Percentiles rank a stretch among this genome's conserved stretches.
These are phyloP conservation scores for Candida golubevii DNA, from an alignment of 805 yeast species.

Conservation along the genomic window DNA sequence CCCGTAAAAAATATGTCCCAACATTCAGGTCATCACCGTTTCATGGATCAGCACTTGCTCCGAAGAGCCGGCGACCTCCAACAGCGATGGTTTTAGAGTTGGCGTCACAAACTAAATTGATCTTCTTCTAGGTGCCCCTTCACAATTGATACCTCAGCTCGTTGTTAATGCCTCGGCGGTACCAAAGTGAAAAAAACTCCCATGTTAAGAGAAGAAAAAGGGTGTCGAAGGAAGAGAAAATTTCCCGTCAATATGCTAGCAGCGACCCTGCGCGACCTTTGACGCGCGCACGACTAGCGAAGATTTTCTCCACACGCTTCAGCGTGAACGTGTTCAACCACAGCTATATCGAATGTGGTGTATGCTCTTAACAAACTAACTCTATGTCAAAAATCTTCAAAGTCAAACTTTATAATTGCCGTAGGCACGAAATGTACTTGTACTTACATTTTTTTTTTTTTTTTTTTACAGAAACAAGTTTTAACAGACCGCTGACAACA, in stretches of 20 bases:
- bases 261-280: too few species aligned
- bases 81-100: constrained; percentile 98
- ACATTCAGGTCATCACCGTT: constrained; percentile 92
- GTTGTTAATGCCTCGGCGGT: constrained; percentile 15
- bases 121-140: constrained; percentile 21
- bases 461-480: too few species aligned
- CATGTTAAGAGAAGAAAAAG: constrained; percentile 2
- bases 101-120: constrained; percentile 27
- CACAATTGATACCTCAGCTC: constrained; percentile 11
- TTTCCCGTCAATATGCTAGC: not conserved
- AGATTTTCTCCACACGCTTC: too few species aligned
- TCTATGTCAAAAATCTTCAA: too few species aligned
- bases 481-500: too few species aligned
- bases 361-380: too few species aligned
- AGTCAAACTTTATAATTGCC: too few species aligned
- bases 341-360: too few species aligned
- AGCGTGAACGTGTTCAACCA: too few species aligned
- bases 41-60: constrained; percentile 76
- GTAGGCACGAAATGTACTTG: too few species aligned
- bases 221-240: not conserved
- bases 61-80: constrained; percentile 75
- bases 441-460: too few species aligned
- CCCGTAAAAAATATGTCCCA: constrained; percentile 50
- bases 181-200: constrained; percentile 4
- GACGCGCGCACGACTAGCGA: too few species aligned